These are phyloP conservation scores for Podosphaera aphanis DNA, from an alignment of 2,329 filamentous ascomycete species.

Conservation along the genomic window DNA sequence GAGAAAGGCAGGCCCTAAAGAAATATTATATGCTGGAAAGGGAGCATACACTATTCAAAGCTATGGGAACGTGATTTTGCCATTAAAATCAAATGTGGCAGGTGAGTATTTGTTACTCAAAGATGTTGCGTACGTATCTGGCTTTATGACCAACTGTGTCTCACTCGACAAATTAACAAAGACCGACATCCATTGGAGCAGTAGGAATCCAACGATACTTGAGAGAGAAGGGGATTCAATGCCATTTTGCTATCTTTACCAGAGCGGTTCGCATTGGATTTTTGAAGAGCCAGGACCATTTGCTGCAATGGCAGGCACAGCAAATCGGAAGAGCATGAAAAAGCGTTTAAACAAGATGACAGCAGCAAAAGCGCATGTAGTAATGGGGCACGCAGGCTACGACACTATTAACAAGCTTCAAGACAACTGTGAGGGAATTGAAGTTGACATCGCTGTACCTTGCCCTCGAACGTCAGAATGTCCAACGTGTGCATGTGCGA, in stretches of 20 bases:
- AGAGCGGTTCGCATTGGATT: not conserved
- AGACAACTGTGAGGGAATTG: conserved; percentile 1
- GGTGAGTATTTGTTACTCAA: not conserved
- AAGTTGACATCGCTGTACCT: not conserved
- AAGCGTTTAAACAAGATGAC: not conserved
- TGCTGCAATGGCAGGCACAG: not conserved
- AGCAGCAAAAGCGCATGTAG: not conserved
- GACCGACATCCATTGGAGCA: not conserved
- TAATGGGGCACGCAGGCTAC: not conserved
- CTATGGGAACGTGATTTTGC: not conserved
- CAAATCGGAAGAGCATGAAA: not conserved
- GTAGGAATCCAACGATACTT: not conserved
- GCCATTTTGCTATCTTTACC: not conserved
- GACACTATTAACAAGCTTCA: not conserved
- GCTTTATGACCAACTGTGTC: not conserved
- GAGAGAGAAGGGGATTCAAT: not conserved
- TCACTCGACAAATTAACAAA: not conserved
- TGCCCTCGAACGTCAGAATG: not conserved
- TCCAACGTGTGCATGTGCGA: not conserved
- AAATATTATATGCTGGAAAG: not conserved
- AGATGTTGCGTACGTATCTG: not conserved
- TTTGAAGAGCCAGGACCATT: not conserved
- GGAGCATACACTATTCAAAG: not conserved
- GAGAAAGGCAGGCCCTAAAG: not conserved
- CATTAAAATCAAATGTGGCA: not conserved